Percentiles rank a stretch among this genome's conserved stretches.
Conservation (phyloP, 164 flowering plant genomes). For the Brasenia schreberi region DNA sequence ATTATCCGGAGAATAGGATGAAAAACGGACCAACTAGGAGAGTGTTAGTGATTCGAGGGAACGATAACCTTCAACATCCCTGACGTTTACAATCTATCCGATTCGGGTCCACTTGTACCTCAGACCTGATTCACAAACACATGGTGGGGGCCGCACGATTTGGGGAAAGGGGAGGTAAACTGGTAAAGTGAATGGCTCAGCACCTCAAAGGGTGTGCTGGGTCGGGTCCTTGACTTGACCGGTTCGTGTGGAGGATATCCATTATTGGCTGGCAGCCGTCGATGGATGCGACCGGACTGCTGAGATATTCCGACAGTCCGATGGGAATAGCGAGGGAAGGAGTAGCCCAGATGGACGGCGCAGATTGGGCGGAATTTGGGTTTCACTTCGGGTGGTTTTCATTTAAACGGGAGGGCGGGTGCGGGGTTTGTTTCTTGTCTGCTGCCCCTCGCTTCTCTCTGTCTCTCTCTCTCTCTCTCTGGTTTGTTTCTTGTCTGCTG, state of each 20-base stretch:
- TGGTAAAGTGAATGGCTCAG: not conserved
- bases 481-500: no score
- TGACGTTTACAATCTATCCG: no score
- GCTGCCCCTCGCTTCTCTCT: not conserved
- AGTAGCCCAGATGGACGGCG: not conserved
- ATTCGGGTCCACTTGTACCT: no score
- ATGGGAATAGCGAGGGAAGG: not conserved
- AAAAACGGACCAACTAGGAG: no score
- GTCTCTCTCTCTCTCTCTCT: no score
- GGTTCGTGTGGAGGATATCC: not conserved
- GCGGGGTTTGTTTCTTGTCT: not conserved
- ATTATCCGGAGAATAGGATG: no score
- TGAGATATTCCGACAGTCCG: not conserved
- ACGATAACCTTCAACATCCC: no score
- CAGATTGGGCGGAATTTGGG: not conserved
- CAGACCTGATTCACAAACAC: no score
- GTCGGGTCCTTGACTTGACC: not conserved
- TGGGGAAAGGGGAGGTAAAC: no score
- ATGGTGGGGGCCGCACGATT: no score
- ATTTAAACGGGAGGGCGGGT: not conserved
- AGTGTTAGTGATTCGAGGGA: no score
- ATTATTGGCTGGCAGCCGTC: not conserved
- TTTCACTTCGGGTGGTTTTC: not conserved
- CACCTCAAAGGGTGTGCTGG: not conserved
- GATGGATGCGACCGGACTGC: not conserved